phyloP scores from a whole-genome alignment of 1,284 basidiomycete genomes.

The Blastosporella zonata region DNA sequence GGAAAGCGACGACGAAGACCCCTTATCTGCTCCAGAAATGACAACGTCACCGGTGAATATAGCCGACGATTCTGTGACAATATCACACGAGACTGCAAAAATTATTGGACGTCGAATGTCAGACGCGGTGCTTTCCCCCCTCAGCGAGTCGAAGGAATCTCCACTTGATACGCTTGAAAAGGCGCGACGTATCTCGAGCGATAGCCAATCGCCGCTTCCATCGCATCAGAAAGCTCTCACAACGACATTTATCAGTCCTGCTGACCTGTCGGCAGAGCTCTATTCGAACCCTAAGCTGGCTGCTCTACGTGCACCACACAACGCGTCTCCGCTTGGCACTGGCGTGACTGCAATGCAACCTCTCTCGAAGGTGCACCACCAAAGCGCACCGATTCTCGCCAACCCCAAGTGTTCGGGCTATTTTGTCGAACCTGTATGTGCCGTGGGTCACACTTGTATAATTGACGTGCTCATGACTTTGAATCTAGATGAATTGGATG shows the following conservation, averaged over 20 bases:
- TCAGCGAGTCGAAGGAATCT: constrained; percentile 12
- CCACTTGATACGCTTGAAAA: not conserved
- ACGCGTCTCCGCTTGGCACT: constrained; percentile 9
- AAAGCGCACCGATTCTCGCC: constrained; percentile 65
- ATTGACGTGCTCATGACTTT: not conserved
- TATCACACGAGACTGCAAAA: constrained; percentile 30
- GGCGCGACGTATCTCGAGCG: not conserved
- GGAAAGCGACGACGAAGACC: constrained; percentile 28
- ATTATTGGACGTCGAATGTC: constrained; percentile 36
- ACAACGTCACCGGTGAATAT: constrained; percentile 4
- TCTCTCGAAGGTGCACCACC: constrained; percentile 5
- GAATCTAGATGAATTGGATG: constrained; percentile 90
- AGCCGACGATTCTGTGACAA: constrained; percentile 10
- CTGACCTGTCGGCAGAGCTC: constrained; percentile 50
- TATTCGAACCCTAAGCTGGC: constrained; percentile 53
- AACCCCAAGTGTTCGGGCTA: constrained; percentile 90
- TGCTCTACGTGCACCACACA: constrained; percentile 37
- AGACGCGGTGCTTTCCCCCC: constrained; percentile 26
- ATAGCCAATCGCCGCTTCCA: constrained; percentile 16
- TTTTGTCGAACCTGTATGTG: constrained; percentile 89
- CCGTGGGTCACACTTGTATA: not conserved
- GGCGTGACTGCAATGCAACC: constrained; percentile 29
- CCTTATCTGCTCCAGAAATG: not conserved
- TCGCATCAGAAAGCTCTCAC: constrained; percentile 4
- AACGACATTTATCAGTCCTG: constrained; percentile 34